Conservation (phyloP, 495 filamentous ascomycete genomes). For the Parmelia sp. region DNA sequence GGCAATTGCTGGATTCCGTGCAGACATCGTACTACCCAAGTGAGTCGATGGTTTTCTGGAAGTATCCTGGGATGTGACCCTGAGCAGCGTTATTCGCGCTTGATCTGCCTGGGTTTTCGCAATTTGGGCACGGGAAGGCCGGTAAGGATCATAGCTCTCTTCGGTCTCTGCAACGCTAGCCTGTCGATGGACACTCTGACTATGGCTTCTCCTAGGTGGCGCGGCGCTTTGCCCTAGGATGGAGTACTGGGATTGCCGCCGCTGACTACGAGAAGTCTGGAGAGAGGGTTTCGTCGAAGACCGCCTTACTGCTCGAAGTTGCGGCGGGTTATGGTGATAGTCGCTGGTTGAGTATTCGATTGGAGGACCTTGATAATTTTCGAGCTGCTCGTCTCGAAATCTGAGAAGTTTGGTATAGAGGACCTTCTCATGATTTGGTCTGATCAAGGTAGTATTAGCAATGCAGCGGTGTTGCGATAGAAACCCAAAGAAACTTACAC, state of each 20-base stretch:
- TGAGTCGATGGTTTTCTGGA: slow-evolving; percentile 17
- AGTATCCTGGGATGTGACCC: slow-evolving; percentile 27
- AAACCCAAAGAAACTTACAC: slow-evolving; percentile 50
- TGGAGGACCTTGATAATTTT: slow-evolving; percentile 69
- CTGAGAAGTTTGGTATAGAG: slow-evolving; percentile 80
- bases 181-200: slow-evolving; percentile 37
- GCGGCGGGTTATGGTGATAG: slow-evolving; percentile 64
- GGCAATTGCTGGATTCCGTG: slow-evolving; percentile 19
- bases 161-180: slow-evolving; percentile 41
- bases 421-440: slow-evolving; percentile 78
- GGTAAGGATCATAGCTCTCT: slow-evolving; percentile 77
- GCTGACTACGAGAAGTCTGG: slow-evolving; percentile 33
- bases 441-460: slow-evolving; percentile 30
- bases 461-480: neutral
- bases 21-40: slow-evolving; percentile 19
- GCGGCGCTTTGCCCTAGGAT: slow-evolving; percentile 58
- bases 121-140: slow-evolving; percentile 51
- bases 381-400: slow-evolving; percentile 73
- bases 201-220: slow-evolving; percentile 31
- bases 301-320: slow-evolving; percentile 25
- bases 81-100: slow-evolving; percentile 63
- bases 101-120: slow-evolving; percentile 37
- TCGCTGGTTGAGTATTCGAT: slow-evolving; percentile 78
- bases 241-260: slow-evolving; percentile 61
- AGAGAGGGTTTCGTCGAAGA: slow-evolving; percentile 45